Base-by-base conservation (phyloP, 2,329 filamentous ascomycete species). In the Didymella pomorum region DNA sequence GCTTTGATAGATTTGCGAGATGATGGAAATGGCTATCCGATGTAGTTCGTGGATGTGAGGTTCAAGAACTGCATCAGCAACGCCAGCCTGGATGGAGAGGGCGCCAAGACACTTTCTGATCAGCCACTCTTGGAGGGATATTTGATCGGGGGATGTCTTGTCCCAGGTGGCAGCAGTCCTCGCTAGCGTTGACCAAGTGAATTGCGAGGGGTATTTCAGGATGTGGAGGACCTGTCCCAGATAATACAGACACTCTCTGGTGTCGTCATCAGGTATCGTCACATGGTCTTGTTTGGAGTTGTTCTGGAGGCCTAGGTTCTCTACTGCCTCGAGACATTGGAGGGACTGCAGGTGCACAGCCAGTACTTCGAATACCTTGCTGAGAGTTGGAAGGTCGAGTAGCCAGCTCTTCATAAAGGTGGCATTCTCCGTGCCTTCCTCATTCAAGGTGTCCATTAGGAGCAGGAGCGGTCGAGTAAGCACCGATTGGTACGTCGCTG, bases 341-440 rank as follows among this genome's bases (percentile, higher is more conserved):
- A 77, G 63, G 18, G 65, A 70, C 35, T 76, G 71, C 9, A 77
- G 56, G 46, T 75, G 73, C 16, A 62, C 47, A 18, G 63, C 68
- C 4, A 76, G 58, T 16, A 80, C 65, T 41, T 78, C 71, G 49
- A 79, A 76, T 7, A 83, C 78, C 68, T 77, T 81, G 52, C 82
- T 80, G 28, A 87, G 76, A 39, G 80, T 84, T 14, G 83, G 78
- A 10, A 84, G 71, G 52, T 79, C 88, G 66, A 90, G 89, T 3
- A 98, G 81, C 93, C 94, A 97, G 47, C 86, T 87, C 67, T 89
- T 89, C 37, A 92, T 87, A 25, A 90, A 89, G 77, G 92, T 89
- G 61, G 89, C 92, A 14, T 90, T 80, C 66, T 93, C 90, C 2
- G 87, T 89, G 20, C 86, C 83, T 59, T 92, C 88, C 58, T 93